Conservation (phyloP, 257 asterid species). For the Nemophila menziesii region DNA sequence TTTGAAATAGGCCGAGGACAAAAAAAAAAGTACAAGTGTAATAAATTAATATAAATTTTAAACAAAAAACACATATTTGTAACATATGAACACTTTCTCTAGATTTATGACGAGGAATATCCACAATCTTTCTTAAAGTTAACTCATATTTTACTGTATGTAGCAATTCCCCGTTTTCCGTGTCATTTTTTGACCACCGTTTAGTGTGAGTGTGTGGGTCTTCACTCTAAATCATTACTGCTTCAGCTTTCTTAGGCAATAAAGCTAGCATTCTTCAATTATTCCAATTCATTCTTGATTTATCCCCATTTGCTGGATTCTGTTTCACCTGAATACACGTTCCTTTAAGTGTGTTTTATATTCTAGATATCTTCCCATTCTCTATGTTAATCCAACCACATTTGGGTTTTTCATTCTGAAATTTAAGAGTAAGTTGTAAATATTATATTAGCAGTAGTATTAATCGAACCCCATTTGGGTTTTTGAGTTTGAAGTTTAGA, state of each 20-base stretch:
- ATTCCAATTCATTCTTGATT: constrained; percentile 11
- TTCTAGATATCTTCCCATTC: not conserved
- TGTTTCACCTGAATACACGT: constrained; percentile 8
- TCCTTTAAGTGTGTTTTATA: constrained; percentile 5
- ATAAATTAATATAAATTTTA: too few relatives aligned
- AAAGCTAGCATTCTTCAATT: constrained; percentile 34
- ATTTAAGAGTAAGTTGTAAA: too few relatives aligned
- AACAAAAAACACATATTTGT: too few relatives aligned
- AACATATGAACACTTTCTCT: too few relatives aligned
- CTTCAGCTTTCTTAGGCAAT: constrained; percentile 48
- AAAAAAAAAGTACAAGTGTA: too few relatives aligned
- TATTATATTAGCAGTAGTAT: too few relatives aligned
- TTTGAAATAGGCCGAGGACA: too few relatives aligned
- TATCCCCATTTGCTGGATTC: constrained; percentile 13
- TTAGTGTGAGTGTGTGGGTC: constrained; percentile 22
- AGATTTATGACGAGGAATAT: too few relatives aligned
- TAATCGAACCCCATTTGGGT: not conserved
- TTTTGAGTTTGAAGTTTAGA: not conserved
- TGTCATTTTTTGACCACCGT: constrained; percentile 38
- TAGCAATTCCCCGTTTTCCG: constrained; percentile 9
- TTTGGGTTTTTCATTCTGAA: not conserved
- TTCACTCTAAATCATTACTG: constrained; percentile 38
- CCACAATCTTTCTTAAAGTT: not conserved
- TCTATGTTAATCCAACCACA: not conserved
- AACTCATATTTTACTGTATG: constrained; percentile 10